Evolutionary conservation across 768 basidiomycete species (phyloP).

Genomic region (Paxillus involutus): DNA sequence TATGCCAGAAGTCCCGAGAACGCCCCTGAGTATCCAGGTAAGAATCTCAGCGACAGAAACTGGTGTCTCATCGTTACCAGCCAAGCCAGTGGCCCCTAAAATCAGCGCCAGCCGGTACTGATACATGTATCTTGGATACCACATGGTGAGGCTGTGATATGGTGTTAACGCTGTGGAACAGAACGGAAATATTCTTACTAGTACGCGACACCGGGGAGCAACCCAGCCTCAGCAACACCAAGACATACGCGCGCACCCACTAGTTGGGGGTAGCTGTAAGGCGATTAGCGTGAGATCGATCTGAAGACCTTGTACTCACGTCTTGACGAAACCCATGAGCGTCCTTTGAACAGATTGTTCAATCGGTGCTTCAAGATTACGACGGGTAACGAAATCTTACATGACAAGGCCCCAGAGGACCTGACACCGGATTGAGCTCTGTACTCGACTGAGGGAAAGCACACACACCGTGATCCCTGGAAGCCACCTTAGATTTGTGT

Average conservation of each 20-base stretch:
- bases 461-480: conserved; percentile 59
- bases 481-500: conserved; percentile 46
- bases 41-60: not conserved
- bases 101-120: conserved; percentile 63
- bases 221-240: conserved; percentile 66
- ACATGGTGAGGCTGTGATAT: conserved; percentile 51
- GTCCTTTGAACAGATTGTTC: conserved; percentile 39
- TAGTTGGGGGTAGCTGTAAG: conserved; percentile 56
- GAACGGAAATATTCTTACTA: conserved; percentile 43
- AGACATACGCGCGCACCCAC: conserved; percentile 57
- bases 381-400: conserved; percentile 25
- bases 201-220: conserved; percentile 74
- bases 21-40: conserved; percentile 32
- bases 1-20: conserved; percentile 62
- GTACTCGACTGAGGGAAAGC: not conserved
- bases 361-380: conserved; percentile 4
- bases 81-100: conserved; percentile 63
- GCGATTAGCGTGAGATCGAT: not conserved
- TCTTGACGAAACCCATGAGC: conserved; percentile 68
- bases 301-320: conserved; percentile 30
- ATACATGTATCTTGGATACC: conserved; percentile 65
- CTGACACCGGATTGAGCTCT: conserved; percentile 31
- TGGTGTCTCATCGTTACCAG: conserved; percentile 32
- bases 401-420: conserved; percentile 65
- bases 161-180: not conserved